Evolutionary conservation across 2,329 filamentous ascomycete genomes (phyloP), one percentile per base, ranked within the genome.

Genomic region (Exophiala calicioides): DNA sequence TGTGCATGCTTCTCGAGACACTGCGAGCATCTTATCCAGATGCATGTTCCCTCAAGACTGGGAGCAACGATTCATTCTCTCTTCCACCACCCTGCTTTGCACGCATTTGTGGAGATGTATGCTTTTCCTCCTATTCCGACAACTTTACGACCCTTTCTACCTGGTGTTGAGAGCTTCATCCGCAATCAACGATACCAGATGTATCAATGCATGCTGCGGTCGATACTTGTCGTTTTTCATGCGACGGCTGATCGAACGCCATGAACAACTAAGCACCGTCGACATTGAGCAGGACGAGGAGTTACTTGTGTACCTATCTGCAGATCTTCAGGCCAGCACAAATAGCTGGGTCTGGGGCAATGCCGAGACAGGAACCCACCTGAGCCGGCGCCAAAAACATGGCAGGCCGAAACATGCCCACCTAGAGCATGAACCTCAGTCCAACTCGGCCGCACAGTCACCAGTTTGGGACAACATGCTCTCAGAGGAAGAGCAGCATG

Each of bases 61-160:
- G 73, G 44, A 55, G 34, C 81, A 79, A 63, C 79, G 78, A 19
- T 70, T 77, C 3, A 74, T 79, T 7, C 72, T 90, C 1, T 80
- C 83, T 8, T 82, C 88, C 3, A 88, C 85, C 1, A 81, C 85
- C 3, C 80, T 91, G 57, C 75, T 94, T 6, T 86, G 88, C 46
- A 82, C 81, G 10, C 93, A 97, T 64, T 76, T 95, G 33, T 96
- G 94, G 81, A 85, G 91, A 16, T 94, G 86, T 61, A 78, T 86
- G 1, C 76, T 97, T 1, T 82, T 96, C 46, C 74, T 96, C 3
- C 79, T 91, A 16, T 80, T 94, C 40, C 79, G 81, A 1, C 84
- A 84, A 31, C 84, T 88, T 40, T 86, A 85, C 61, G 80, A 85
- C 3, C 77, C 83, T 2, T 90, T 91, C 0, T 68, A 84, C 8